Percentiles rank a stretch among this genome's conserved stretches.
Evolutionary conservation across 768 basidiomycete genomes (phyloP).

Genomic region (Phanerochaete sordida): DNA sequence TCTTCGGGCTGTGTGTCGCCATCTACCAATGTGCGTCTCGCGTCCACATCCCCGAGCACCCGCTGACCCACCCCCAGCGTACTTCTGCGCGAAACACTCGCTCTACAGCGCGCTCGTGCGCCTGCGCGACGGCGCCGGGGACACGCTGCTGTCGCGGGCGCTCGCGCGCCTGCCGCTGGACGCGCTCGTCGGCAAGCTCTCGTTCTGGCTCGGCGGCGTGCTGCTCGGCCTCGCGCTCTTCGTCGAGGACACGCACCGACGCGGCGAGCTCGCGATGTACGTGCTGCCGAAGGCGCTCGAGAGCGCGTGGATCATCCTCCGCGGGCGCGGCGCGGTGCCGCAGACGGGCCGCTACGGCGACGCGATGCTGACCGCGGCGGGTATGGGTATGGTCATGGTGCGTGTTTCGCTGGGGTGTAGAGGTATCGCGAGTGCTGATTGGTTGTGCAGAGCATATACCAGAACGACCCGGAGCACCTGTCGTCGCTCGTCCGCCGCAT

Average conservation of each 20-base stretch:
- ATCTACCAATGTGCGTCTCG: slow-evolving; percentile 72
- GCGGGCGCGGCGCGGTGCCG: slow-evolving; percentile 74
- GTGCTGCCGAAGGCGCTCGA: slow-evolving; percentile 87
- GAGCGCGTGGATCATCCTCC: slow-evolving; percentile 80
- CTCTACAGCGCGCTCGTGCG: slow-evolving; percentile 34
- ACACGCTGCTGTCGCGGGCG: slow-evolving; percentile 29
- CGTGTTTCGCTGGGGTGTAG: slow-evolving; percentile 24
- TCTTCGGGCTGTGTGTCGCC: slow-evolving; percentile 78
- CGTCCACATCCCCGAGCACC: background rate
- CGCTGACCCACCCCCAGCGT: slow-evolving; percentile 32
- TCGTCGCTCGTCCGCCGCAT: slow-evolving; percentile 78
- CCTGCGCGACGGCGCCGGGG: slow-evolving; percentile 19
- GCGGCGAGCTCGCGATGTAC: slow-evolving; percentile 91
- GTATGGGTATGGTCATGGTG: slow-evolving; percentile 92
- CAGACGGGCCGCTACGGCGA: slow-evolving; percentile 69
- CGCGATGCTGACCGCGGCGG: slow-evolving; percentile 62
- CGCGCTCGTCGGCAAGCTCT: slow-evolving; percentile 63
- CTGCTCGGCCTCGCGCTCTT: slow-evolving; percentile 75
- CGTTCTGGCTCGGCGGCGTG: slow-evolving; percentile 75
- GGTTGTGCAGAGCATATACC: slow-evolving; percentile 67
- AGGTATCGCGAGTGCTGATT: background rate
- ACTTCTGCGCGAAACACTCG: slow-evolving; percentile 66
- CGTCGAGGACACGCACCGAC: slow-evolving; percentile 83
- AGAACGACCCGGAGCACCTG: slow-evolving; percentile 76
- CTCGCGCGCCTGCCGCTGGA: slow-evolving; percentile 21